Evolutionary conservation across 2,329 filamentous ascomycete genomes (phyloP).

Genomic region (Neonectria hederae): DNA sequence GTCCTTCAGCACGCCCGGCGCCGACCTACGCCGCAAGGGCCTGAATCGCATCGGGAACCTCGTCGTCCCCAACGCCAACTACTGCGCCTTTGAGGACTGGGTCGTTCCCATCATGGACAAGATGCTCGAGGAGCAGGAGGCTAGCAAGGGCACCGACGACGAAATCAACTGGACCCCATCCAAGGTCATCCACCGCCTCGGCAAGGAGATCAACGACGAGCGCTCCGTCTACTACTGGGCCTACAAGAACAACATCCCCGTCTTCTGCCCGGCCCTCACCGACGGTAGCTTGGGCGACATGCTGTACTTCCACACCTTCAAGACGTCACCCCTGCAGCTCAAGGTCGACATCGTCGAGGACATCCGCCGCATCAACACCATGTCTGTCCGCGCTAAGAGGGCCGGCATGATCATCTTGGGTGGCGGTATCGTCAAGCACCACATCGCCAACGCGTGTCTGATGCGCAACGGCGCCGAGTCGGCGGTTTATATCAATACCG

Average conservation of each 20-base stretch:
- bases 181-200: constrained; percentile 88
- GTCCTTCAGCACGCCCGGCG: constrained; percentile 81
- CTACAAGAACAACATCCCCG: constrained; percentile 93
- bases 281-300: constrained; percentile 97
- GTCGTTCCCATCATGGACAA: constrained; percentile 92
- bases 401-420: constrained; percentile 96
- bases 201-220: constrained; percentile 94
- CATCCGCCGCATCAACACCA: constrained; percentile 90
- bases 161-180: constrained; percentile 92
- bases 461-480: constrained; percentile 98
- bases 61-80: constrained; percentile 92
- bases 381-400: constrained; percentile 85
- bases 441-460: constrained; percentile 96
- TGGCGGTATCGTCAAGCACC: constrained; percentile 95
- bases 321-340: constrained; percentile 81
- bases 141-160: constrained; percentile 72
- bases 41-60: constrained; percentile 97
- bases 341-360: constrained; percentile 93
- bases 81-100: constrained; percentile 98
- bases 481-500: constrained; percentile 97
- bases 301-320: constrained; percentile 98
- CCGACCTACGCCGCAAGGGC: constrained; percentile 81
- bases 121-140: constrained; percentile 94
- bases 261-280: constrained; percentile 96
- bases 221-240: constrained; percentile 97